phyloP scores from a whole-genome alignment of 139 green algal species.

The Picochlorum sp. region DNA sequence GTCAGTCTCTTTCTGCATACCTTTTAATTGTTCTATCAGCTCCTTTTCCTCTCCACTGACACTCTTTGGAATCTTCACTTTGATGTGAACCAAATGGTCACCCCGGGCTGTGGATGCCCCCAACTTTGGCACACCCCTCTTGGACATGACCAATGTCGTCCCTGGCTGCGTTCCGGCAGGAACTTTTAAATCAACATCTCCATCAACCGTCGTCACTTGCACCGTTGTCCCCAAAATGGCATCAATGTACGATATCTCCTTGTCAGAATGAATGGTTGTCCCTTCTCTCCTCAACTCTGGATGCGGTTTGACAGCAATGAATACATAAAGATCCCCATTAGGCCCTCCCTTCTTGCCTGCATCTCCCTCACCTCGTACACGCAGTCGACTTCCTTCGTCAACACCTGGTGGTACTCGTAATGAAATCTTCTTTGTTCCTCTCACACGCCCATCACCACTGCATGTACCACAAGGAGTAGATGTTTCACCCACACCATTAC shows the following conservation, averaged over 20 bases:
- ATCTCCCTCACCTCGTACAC: slow-evolving; percentile 80
- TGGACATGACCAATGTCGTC: slow-evolving; percentile 96
- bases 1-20: slow-evolving; percentile 18
- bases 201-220: slow-evolving; percentile 74
- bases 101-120: slow-evolving; percentile 62
- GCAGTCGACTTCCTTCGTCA: slow-evolving; percentile 79
- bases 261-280: slow-evolving; percentile 74
- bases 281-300: slow-evolving; percentile 78
- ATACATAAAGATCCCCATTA: slow-evolving; percentile 91
- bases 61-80: slow-evolving; percentile 86
- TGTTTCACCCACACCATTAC: slow-evolving; percentile 64
- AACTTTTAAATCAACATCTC: slow-evolving; percentile 93
- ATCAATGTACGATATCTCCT: slow-evolving; percentile 66
- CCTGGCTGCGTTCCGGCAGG: slow-evolving; percentile 85
- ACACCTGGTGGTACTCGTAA: slow-evolving; percentile 84
- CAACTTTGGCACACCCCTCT: slow-evolving; percentile 86
- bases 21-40: slow-evolving; percentile 85
- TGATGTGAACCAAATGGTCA: slow-evolving; percentile 74
- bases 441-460: slow-evolving; percentile 80
- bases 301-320: slow-evolving; percentile 77
- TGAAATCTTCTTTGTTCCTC: slow-evolving; percentile 76
- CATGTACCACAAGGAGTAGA: slow-evolving; percentile 79
- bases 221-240: slow-evolving; percentile 88
- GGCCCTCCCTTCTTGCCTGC: slow-evolving; percentile 52
- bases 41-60: slow-evolving; percentile 73